These are phyloP conservation scores for Suillus subaureus DNA, from an alignment of 768 basidiomycete species.

Conservation along the genomic window DNA sequence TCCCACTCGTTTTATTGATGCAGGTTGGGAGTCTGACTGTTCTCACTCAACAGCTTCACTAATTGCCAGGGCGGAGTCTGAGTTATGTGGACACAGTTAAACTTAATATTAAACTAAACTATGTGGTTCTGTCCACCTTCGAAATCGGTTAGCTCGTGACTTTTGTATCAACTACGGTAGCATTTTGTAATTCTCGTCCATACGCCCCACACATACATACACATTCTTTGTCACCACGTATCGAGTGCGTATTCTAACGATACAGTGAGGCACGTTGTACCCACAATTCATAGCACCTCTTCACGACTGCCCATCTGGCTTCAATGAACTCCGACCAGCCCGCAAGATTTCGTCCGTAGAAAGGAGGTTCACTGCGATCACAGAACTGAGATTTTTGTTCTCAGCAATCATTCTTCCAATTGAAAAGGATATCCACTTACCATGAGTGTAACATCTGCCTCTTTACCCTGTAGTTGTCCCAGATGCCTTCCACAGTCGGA, in stretches of 20 bases:
- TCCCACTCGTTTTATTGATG: slow-evolving; percentile 53
- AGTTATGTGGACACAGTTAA: neutral
- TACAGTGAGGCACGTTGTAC: slow-evolving; percentile 9
- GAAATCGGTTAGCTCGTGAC: neutral
- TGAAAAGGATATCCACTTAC: slow-evolving; percentile 46
- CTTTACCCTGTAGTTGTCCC: slow-evolving; percentile 99
- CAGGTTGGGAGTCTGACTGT: slow-evolving; percentile 57
- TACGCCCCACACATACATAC: neutral
- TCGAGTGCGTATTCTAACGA: neutral
- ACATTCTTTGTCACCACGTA: neutral
- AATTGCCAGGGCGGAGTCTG: slow-evolving; percentile 3
- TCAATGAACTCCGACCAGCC: slow-evolving; percentile 85
- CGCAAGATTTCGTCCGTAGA: slow-evolving; percentile 96
- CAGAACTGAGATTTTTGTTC: slow-evolving; percentile 58
- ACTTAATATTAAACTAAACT: slow-evolving; percentile 8
- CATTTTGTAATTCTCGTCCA: slow-evolving; percentile 11
- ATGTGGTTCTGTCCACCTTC: neutral
- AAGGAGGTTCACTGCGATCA: slow-evolving; percentile 92
- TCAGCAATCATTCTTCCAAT: slow-evolving; percentile 24
- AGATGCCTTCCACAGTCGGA: slow-evolving; percentile 93
- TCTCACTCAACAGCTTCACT: slow-evolving; percentile 39
- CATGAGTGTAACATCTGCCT: slow-evolving; percentile 98
- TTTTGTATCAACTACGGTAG: slow-evolving; percentile 6
- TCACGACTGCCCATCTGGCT: slow-evolving; percentile 72
- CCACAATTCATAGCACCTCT: slow-evolving; percentile 18